A percentile compares a stretch with the other conserved stretches of the same genome.
These are phyloP conservation scores for Pestalotiopsis fici DNA, from an alignment of 2,329 filamentous ascomycete genomes.

Conservation along the genomic window DNA sequence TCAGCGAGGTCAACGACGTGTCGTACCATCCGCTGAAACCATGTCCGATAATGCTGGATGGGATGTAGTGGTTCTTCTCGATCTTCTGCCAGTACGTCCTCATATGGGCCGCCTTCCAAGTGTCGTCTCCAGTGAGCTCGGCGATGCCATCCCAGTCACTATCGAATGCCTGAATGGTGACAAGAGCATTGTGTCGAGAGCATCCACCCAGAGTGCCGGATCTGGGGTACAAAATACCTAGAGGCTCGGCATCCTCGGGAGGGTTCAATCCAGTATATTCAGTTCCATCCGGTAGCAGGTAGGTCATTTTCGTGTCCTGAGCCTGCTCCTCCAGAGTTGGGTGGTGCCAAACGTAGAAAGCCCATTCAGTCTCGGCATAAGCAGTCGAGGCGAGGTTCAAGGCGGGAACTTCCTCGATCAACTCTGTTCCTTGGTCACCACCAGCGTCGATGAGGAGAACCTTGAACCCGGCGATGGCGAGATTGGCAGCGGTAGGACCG, in stretches of 20 bases:
- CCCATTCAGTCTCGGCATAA: conserved; percentile 44
- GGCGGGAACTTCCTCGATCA: conserved; percentile 49
- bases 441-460: conserved; percentile 58
- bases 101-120: conserved; percentile 9
- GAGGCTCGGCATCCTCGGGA: conserved; percentile 36
- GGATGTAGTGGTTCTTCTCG: conserved; percentile 20
- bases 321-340: conserved; percentile 47
- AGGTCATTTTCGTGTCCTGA: conserved; percentile 52
- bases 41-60: conserved; percentile 43
- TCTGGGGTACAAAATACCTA: conserved; percentile 47
- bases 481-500: conserved; percentile 49
- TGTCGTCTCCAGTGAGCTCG: conserved; percentile 4
- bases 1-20: conserved; percentile 47
- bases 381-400: conserved; percentile 37
- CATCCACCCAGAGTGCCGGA: conserved; percentile 47
- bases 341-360: conserved; percentile 61
- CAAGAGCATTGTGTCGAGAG: conserved; percentile 60
- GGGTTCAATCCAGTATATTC: conserved; percentile 37
- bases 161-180: conserved; percentile 57
- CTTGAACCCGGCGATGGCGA: conserved; percentile 52
- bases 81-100: conserved; percentile 1
- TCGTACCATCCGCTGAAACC: conserved; percentile 58
- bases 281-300: conserved; percentile 37
- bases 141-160: conserved; percentile 51
- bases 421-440: conserved; percentile 43